These are phyloP conservation scores for Diversispora epigaea DNA, from an alignment of 192 early-diverging fungal genomes.

Conservation along the genomic window DNA sequence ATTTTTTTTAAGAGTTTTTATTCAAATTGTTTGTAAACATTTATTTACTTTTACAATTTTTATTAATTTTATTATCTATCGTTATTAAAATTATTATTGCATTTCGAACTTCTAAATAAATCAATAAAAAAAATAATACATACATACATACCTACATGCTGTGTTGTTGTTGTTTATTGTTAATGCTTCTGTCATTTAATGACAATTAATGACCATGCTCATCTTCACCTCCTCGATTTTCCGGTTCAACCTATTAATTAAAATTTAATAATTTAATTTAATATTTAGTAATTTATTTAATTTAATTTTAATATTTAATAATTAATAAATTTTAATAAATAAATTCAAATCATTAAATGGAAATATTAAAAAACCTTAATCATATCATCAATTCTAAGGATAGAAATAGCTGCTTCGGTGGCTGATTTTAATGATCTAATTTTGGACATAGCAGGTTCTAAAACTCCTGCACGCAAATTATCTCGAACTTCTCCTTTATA, in stretches of 20 bases:
- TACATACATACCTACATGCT: too few species aligned
- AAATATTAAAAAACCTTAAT: slow-evolving; percentile 55
- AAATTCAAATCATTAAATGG: background rate
- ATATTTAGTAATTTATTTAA: background rate
- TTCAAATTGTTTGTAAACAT: too few species aligned
- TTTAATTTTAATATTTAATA: background rate
- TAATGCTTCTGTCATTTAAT: background rate
- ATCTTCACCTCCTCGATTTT: slow-evolving; percentile 48
- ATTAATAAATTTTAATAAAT: background rate
- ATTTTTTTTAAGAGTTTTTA: too few species aligned
- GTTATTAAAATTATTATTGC: too few species aligned
- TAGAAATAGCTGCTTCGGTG: slow-evolving; percentile 97
- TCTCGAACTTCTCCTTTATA: slow-evolving; percentile 91
- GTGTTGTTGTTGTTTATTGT: background rate
- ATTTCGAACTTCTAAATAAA: too few species aligned
- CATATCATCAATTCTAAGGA: slow-evolving; percentile 95
- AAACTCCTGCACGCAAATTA: slow-evolving; percentile 89
- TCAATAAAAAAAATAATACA: too few species aligned
- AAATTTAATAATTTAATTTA: background rate
- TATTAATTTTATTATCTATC: too few species aligned
- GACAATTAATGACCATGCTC: slow-evolving; percentile 53
- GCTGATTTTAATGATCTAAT: slow-evolving; percentile 96
- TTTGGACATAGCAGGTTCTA: slow-evolving; percentile 98
- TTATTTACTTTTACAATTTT: too few species aligned
- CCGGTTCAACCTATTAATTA: slow-evolving; percentile 43